Percentiles rank a stretch among this genome's conserved stretches.
These are phyloP conservation scores for Oenanthe javanica DNA, from an alignment of 140 eudicot genomes.

Conservation along the genomic window DNA sequence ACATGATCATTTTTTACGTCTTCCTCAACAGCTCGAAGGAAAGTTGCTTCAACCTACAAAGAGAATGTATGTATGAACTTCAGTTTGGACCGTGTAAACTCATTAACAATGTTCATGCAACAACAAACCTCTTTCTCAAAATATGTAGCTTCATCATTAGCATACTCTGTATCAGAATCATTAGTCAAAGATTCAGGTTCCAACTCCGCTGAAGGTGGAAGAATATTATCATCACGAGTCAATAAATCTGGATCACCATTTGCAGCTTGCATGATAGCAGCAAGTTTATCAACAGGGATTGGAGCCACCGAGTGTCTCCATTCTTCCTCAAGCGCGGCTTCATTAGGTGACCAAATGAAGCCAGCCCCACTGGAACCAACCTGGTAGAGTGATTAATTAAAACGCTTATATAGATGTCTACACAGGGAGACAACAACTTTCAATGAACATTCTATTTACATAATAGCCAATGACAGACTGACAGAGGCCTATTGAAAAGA, in stretches of 20 bases:
- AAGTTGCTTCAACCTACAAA: constrained; percentile 76
- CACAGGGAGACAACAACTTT: neutral
- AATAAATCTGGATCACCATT: constrained; percentile 40
- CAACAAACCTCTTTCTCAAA: constrained; percentile 70
- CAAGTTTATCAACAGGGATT: constrained; percentile 59
- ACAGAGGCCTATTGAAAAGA: neutral
- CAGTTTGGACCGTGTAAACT: constrained; percentile 3
- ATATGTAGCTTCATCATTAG: constrained; percentile 32
- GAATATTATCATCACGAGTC: constrained; percentile 30
- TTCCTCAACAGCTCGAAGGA: constrained; percentile 72
- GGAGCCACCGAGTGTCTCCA: constrained; percentile 93
- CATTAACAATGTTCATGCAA: constrained; percentile 1
- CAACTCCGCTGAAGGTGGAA: constrained; percentile 49
- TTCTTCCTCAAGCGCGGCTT: constrained; percentile 69
- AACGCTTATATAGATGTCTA: no score
- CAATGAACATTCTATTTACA: neutral
- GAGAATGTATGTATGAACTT: neutral
- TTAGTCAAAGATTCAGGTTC: constrained; percentile 31
- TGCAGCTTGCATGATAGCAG: constrained; percentile 35
- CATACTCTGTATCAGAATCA: constrained; percentile 58
- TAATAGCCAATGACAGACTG: neutral
- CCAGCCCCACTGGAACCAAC: constrained; percentile 82
- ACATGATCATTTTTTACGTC: constrained; percentile 65
- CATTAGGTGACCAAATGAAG: constrained; percentile 75
- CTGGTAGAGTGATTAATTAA: constrained; percentile 19